These are phyloP conservation scores for Penicillium cosmopolitanum DNA, from an alignment of 495 filamentous ascomycete genomes.

Conservation along the genomic window DNA sequence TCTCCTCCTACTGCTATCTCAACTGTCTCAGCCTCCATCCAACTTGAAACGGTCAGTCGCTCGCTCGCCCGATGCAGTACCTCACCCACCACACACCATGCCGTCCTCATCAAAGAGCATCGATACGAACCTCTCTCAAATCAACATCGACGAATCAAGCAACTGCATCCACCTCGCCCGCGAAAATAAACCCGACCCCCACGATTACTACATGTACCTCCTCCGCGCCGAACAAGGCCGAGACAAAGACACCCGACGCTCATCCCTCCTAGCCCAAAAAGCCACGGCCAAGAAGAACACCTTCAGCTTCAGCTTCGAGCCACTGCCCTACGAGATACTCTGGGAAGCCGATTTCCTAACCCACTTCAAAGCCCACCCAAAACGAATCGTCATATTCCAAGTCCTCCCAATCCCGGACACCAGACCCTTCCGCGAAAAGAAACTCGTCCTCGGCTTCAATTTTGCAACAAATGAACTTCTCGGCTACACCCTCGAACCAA, in stretches of 20 bases:
- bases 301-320: not conserved
- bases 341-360: not conserved
- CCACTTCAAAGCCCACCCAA: not conserved
- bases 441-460: conserved; percentile 41
- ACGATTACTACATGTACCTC: conserved; percentile 4
- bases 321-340: not conserved
- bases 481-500: conserved; percentile 33
- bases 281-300: not conserved
- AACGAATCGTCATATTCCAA: not conserved
- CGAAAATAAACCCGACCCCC: not conserved
- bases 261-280: not conserved
- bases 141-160: not conserved
- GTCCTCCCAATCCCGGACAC: not conserved
- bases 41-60: too few species aligned
- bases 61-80: not conserved
- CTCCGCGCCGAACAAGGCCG: conserved; percentile 2
- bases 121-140: not conserved
- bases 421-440: conserved; percentile 9
- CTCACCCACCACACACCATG: not conserved
- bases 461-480: conserved; percentile 24
- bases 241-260: not conserved
- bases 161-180: not conserved
- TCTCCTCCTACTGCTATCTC: not conserved
- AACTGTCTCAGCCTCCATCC: not conserved
- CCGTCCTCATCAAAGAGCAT: not conserved